Conservation (phyloP, 176 grass and related monocot species). For the Saccharum spontaneum region DNA sequence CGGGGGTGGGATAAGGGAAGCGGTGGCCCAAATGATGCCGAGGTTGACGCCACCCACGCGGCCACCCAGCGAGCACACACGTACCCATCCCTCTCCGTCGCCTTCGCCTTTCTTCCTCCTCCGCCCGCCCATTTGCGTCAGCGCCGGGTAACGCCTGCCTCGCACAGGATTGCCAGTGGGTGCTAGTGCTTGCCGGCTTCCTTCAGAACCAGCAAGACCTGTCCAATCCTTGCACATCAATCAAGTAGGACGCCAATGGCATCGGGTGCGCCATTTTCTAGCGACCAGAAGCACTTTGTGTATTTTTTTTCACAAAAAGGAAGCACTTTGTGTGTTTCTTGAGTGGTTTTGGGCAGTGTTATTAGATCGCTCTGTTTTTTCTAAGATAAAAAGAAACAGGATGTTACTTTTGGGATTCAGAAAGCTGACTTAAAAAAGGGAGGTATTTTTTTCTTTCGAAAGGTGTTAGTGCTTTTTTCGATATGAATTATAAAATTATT, state of each 20-base stretch:
- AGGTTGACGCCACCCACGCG: conserved; percentile 31
- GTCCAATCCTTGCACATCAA: background rate
- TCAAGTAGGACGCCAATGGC: background rate
- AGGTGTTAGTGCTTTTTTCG: background rate
- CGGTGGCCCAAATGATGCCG: conserved; percentile 22
- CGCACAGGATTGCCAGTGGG: background rate
- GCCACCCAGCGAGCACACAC: background rate
- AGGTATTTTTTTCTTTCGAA: background rate
- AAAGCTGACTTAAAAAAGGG: background rate
- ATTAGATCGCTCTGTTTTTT: background rate
- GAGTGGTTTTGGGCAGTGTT: background rate
- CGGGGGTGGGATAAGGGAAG: background rate
- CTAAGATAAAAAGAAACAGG: background rate
- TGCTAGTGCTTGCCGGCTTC: background rate
- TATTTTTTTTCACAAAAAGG: background rate
- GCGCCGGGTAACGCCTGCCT: conserved; percentile 16
- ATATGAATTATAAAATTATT: background rate
- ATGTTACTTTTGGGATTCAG: background rate
- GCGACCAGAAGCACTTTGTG: background rate
- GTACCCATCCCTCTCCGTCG: background rate
- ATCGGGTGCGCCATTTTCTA: background rate
- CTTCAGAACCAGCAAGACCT: background rate
- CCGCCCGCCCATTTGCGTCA: conserved; percentile 1
- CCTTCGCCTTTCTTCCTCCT: background rate
- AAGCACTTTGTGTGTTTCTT: background rate